These are phyloP conservation scores for Mercurialis annua DNA, from an alignment of 345 rosid genomes.

Conservation along the genomic window DNA sequence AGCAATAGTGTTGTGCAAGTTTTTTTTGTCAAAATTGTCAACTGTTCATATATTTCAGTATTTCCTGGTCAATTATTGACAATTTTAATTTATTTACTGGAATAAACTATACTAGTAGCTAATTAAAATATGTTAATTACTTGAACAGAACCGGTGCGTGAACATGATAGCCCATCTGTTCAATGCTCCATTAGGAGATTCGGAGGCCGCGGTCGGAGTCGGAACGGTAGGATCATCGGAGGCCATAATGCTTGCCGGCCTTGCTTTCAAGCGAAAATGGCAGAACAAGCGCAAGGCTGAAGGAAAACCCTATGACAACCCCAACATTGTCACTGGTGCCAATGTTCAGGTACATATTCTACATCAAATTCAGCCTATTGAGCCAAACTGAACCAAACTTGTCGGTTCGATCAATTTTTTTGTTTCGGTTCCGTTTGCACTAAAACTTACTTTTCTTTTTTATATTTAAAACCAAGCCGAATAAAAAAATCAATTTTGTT, in stretches of 20 bases:
- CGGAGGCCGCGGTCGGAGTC: slow-evolving; percentile 81
- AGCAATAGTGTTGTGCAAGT: not conserved
- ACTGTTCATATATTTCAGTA: not conserved
- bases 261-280: slow-evolving; percentile 93
- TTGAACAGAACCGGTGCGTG: slow-evolving; percentile 80
- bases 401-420: too few species aligned
- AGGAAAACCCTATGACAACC: slow-evolving; percentile 80
- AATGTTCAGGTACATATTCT: slow-evolving; percentile 62
- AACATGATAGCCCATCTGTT: slow-evolving; percentile 89
- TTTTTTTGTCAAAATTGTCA: not conserved
- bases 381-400: too few species aligned
- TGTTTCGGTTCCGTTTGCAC: too few species aligned
- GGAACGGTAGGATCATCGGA: slow-evolving; percentile 95
- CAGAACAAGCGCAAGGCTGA: slow-evolving; percentile 82
- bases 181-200: slow-evolving; percentile 73
- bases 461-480: too few species aligned
- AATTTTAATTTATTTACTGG: too few species aligned
- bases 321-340: slow-evolving; percentile 95
- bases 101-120: not conserved
- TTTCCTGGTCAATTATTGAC: too few species aligned
- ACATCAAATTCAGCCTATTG: not conserved
- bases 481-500: too few species aligned
- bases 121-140: not conserved
- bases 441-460: too few species aligned
- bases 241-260: slow-evolving; percentile 94